Conservation (phyloP, 2,329 filamentous ascomycete species). For the Sporothrix pseudoabietina region DNA sequence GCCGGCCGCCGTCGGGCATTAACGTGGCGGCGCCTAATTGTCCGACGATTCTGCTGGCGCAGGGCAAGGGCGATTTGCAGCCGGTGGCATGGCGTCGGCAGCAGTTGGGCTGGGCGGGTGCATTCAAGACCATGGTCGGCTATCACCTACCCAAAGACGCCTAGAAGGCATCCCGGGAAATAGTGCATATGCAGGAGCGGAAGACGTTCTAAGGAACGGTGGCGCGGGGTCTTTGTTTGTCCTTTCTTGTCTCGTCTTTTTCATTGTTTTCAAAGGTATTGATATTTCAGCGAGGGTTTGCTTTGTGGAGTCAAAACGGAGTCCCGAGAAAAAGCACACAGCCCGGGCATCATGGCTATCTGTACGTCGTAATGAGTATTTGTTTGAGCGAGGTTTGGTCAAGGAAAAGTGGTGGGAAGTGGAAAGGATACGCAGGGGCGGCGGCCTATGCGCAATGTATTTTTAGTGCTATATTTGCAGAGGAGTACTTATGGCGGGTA, state of each 20-base stretch:
- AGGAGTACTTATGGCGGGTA: neutral
- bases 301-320: neutral
- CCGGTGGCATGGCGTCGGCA: conserved; percentile 47
- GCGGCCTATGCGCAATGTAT: conserved; percentile 9
- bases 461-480: conserved; percentile 8
- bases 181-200: neutral
- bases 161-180: conserved; percentile 35
- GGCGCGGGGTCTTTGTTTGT: neutral
- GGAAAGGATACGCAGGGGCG: neutral
- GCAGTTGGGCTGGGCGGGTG: conserved; percentile 52
- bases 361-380: neutral
- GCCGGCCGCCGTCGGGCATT: neutral
- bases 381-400: neutral
- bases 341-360: neutral
- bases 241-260: no score
- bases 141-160: conserved; percentile 37
- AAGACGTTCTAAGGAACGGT: neutral
- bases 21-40: conserved; percentile 20
- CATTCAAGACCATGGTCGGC: conserved; percentile 47
- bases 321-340: neutral
- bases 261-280: neutral
- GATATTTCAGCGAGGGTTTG: neutral
- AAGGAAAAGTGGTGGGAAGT: neutral
- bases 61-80: conserved; percentile 37
- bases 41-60: conserved; percentile 40